Conservation (phyloP, 2,329 filamentous ascomycete genomes). For the Pseudogymnoascus verrucosus region DNA sequence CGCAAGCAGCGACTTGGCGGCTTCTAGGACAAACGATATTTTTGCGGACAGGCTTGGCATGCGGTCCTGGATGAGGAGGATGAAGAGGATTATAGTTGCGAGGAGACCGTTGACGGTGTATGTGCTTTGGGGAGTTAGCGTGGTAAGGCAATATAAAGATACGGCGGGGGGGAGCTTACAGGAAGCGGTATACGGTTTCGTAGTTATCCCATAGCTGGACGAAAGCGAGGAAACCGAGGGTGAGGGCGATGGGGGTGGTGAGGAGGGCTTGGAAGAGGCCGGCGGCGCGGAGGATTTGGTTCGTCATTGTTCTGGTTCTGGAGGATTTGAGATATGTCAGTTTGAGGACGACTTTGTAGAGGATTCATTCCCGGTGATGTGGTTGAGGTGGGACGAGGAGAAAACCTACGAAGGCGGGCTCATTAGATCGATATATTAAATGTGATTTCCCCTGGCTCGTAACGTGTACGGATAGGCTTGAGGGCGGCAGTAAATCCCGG, state of each 20-base stretch:
- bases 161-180: not conserved
- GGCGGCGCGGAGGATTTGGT: conserved; percentile 16
- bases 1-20: conserved; percentile 16
- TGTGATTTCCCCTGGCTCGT: not conserved
- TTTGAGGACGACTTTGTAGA: not conserved
- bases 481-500: not conserved
- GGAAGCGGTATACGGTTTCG: conserved; percentile 3
- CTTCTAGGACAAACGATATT: conserved; percentile 15
- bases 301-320: conserved; percentile 9
- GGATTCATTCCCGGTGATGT: not conserved
- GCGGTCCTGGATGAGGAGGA: conserved; percentile 16
- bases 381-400: not conserved
- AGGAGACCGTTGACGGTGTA: conserved; percentile 14
- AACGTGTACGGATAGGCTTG: not conserved
- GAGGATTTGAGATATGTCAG: not conserved
- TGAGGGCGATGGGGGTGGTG: conserved; percentile 15
- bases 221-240: conserved; percentile 9
- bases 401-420: not conserved
- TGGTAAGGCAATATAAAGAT: not conserved
- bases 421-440: not conserved
- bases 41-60: conserved; percentile 7
- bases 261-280: conserved; percentile 18
- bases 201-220: not conserved
- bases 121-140: conserved; percentile 6
- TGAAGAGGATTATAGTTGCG: conserved; percentile 18